phyloP scores from a whole-genome alignment of 306 rosid species.

The Cucurbita moschata region DNA sequence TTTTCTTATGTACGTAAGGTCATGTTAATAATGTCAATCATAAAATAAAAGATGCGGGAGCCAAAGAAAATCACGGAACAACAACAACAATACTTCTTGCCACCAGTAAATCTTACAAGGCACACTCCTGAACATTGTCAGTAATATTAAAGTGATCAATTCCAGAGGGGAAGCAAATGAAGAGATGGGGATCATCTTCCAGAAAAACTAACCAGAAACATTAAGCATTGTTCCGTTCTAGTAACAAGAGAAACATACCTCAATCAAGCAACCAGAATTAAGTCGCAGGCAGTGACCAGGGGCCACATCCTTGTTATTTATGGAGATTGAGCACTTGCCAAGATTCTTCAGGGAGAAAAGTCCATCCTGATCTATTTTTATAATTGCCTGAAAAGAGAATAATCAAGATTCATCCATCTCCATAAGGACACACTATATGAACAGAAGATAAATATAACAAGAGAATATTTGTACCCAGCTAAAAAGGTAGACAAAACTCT shows the following conservation, averaged over 20 bases:
- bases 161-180: background rate
- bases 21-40: background rate
- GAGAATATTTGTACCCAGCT: background rate
- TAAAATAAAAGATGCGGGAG: background rate
- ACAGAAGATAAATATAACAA: background rate
- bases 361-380: constrained; percentile 64
- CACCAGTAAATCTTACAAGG: background rate
- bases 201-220: background rate
- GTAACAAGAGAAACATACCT: constrained; percentile 36
- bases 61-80: background rate
- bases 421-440: background rate
- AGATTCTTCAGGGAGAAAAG: constrained; percentile 63
- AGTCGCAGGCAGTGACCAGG: constrained; percentile 52
- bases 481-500: background rate
- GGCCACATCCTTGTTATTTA: constrained; percentile 61
- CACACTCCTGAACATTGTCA: background rate
- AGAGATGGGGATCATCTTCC: constrained; percentile 1
- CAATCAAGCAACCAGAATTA: constrained; percentile 54
- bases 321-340: constrained; percentile 50
- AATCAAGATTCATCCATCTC: background rate
- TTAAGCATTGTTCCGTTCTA: background rate
- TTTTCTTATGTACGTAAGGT: background rate
- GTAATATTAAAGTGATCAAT: background rate
- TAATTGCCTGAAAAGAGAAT: constrained; percentile 40
- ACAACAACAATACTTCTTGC: background rate